Percentiles rank a stretch among this genome's conserved stretches.
Evolutionary conservation across 805 yeast species (phyloP).

Genomic region (Candida ipomoeae): DNA sequence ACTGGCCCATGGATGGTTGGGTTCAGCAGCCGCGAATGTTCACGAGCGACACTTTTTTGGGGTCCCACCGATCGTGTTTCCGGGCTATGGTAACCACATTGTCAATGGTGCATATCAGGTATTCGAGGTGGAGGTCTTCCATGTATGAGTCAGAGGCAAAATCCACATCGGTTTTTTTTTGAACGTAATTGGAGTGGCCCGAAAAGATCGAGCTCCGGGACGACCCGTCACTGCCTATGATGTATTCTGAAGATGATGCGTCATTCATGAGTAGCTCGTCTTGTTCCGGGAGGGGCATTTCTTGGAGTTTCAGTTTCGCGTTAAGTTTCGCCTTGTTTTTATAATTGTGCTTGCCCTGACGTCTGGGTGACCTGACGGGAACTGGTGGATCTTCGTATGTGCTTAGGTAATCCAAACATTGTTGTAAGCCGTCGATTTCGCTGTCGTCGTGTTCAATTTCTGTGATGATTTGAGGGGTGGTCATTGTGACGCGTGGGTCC

Average conservation of each 20-base stretch:
- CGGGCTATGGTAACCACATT: constrained; percentile 22
- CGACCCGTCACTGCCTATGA: constrained; percentile 5
- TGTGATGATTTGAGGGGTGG: neutral
- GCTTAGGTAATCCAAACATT: constrained; percentile 7
- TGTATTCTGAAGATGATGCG: constrained; percentile 9
- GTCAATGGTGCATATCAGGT: constrained; percentile 23
- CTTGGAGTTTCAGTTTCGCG: neutral
- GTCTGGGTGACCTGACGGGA: constrained; percentile 13
- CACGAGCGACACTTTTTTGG: constrained; percentile 11
- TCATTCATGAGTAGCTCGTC: constrained; percentile 4
- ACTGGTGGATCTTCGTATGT: constrained; percentile 6
- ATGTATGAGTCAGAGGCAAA: constrained; percentile 15
- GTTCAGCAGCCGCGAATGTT: neutral
- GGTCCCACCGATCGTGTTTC: constrained; percentile 15
- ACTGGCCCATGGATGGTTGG: neutral
- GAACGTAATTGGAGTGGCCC: neutral
- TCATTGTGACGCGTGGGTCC: neutral
- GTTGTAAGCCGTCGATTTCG: constrained; percentile 3
- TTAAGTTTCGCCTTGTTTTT: neutral
- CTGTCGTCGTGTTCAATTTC: constrained; percentile 1
- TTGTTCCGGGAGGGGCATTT: neutral
- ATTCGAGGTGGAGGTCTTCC: constrained; percentile 17
- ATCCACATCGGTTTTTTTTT: neutral
- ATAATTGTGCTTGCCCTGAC: constrained; percentile 4
- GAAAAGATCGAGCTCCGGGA: constrained; percentile 15